phyloP scores from a whole-genome alignment of 2,329 filamentous ascomycete genomes.

The Chrysoporthe puriensis region DNA sequence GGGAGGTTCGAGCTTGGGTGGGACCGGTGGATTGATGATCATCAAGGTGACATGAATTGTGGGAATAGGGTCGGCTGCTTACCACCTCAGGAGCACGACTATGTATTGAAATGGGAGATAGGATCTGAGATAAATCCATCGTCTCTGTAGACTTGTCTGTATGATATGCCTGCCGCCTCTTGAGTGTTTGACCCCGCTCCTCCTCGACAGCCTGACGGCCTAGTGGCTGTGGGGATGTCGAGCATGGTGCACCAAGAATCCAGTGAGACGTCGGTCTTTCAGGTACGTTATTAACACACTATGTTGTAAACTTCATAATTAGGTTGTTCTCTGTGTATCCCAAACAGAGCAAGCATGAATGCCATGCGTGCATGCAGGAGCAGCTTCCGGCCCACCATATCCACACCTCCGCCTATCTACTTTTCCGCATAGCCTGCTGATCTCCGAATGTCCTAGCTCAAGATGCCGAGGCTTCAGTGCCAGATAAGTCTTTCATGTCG shows the following conservation, averaged over 20 bases:
- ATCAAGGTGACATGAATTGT: not conserved
- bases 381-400: not conserved
- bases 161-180: too few species aligned
- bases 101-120: not conserved
- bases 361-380: not conserved
- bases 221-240: not conserved
- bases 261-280: not conserved
- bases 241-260: too few species aligned
- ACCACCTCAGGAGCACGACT: not conserved
- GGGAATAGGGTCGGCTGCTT: conserved; percentile 3
- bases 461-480: not conserved
- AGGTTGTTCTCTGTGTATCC: not conserved
- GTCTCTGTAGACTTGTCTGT: too few species aligned
- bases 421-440: not conserved
- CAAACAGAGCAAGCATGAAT: not conserved
- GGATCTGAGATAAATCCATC: not conserved
- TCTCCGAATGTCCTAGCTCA: not conserved
- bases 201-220: not conserved
- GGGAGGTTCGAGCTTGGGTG: conserved; percentile 2
- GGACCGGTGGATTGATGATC: not conserved
- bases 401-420: not conserved
- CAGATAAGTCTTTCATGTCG: not conserved
- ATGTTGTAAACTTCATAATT: not conserved
- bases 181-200: not conserved
- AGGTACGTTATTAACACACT: not conserved